Conservation (phyloP, 768 basidiomycete species). For the Russula sp. region DNA sequence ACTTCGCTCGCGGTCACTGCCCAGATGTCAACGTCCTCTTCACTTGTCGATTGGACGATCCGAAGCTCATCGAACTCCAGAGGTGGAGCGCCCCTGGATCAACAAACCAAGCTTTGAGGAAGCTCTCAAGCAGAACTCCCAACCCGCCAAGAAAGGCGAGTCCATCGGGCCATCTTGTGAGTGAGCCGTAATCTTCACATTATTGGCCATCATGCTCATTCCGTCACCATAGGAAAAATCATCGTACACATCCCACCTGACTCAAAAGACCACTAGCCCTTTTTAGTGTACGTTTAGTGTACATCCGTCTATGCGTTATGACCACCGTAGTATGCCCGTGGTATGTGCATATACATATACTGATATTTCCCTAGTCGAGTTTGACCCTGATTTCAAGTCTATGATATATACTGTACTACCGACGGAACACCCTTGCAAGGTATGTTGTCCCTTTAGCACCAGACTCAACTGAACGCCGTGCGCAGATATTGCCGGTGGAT, state of each 20-base stretch:
- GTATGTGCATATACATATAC: neutral
- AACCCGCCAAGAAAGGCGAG: constrained; percentile 82
- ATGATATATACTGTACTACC: constrained; percentile 64
- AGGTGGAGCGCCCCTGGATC: constrained; percentile 87
- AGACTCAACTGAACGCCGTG: neutral
- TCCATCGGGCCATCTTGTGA: constrained; percentile 90
- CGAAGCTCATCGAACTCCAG: constrained; percentile 64
- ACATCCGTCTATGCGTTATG: constrained; percentile 25
- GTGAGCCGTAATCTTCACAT: constrained; percentile 29
- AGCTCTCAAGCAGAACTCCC: constrained; percentile 79
- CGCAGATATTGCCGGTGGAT: constrained; percentile 85
- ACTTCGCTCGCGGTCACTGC: constrained; percentile 76
- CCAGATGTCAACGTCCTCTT: constrained; percentile 75
- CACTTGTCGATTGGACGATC: constrained; percentile 60
- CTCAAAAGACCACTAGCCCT: constrained; percentile 71
- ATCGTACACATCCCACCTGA: constrained; percentile 69
- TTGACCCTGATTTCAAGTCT: constrained; percentile 92
- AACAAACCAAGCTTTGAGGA: constrained; percentile 86
- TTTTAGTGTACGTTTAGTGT: constrained; percentile 60
- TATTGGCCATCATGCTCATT: constrained; percentile 6
- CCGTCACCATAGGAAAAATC: constrained; percentile 44
- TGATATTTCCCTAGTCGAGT: constrained; percentile 63
- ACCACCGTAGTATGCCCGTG: neutral
- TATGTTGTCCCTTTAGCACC: neutral
- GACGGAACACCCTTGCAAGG: constrained; percentile 34